These are phyloP conservation scores for Termitomyces sp. DNA, from an alignment of 768 basidiomycete species.

Conservation along the genomic window DNA sequence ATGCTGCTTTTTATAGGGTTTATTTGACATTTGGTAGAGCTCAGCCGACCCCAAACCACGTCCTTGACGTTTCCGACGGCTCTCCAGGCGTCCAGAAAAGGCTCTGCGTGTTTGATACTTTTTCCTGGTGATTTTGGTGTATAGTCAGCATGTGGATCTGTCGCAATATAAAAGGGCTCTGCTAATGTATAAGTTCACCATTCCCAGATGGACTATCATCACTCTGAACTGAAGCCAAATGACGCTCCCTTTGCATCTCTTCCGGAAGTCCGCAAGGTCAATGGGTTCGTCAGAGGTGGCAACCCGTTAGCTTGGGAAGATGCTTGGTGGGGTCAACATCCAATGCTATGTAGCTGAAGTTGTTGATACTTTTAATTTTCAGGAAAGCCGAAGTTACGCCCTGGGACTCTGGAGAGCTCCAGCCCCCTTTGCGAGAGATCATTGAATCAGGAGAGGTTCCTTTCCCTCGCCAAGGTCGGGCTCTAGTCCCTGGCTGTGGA, in stretches of 20 bases:
- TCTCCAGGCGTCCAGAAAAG: background rate
- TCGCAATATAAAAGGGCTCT: background rate
- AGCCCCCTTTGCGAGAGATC: conserved; percentile 51
- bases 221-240: background rate
- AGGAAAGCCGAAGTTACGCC: conserved; percentile 35
- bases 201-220: background rate
- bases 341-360: background rate
- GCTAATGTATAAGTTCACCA: background rate
- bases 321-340: conserved; percentile 17
- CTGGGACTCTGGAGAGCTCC: conserved; percentile 31
- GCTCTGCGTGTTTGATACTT: background rate
- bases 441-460: conserved; percentile 38
- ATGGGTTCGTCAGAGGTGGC: conserved; percentile 18
- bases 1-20: background rate
- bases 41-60: background rate
- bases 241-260: conserved; percentile 2
- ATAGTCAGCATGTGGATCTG: background rate
- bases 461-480: conserved; percentile 33
- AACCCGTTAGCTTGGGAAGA: conserved; percentile 23
- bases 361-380: background rate
- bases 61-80: background rate
- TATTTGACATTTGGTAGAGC: background rate
- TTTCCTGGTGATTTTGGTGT: background rate
- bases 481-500: conserved; percentile 45
- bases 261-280: conserved; percentile 5